These are phyloP conservation scores for Saccharum officinarum DNA, from an alignment of 176 grass and related monocot species.

Conservation along the genomic window DNA sequence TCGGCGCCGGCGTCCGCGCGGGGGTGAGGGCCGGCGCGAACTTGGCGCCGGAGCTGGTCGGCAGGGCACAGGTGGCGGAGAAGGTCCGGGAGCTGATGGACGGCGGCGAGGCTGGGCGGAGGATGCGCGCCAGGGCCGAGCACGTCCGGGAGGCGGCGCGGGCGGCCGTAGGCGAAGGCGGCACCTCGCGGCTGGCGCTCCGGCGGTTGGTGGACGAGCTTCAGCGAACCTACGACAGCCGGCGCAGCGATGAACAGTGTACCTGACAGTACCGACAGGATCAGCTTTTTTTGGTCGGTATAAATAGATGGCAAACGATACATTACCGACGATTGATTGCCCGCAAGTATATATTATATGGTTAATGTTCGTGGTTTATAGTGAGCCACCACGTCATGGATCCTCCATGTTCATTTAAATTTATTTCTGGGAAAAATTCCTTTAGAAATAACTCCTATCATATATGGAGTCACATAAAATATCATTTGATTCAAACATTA, in stretches of 20 bases:
- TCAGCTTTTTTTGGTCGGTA: too few relatives aligned
- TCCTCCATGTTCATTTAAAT: too few relatives aligned
- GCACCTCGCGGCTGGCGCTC: constrained; percentile 31
- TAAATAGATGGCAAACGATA: too few relatives aligned
- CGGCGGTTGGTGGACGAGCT: constrained; percentile 47
- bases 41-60: not conserved
- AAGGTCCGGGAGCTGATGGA: constrained; percentile 51
- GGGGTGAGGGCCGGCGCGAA: not conserved
- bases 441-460: too few relatives aligned
- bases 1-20: constrained; percentile 39
- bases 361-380: too few relatives aligned
- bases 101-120: constrained; percentile 16
- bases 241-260: not conserved
- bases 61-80: constrained; percentile 32
- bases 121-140: constrained; percentile 11
- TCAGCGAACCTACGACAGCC: not conserved
- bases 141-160: not conserved
- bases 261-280: too few relatives aligned
- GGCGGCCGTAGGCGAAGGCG: constrained; percentile 44
- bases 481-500: too few relatives aligned
- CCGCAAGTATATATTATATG: too few relatives aligned
- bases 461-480: too few relatives aligned
- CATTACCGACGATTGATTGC: too few relatives aligned
- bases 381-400: too few relatives aligned
- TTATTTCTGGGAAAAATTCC: too few relatives aligned